These are phyloP conservation scores for Aspergillus piperis DNA, from an alignment of 2,329 filamentous ascomycete genomes.

Conservation along the genomic window DNA sequence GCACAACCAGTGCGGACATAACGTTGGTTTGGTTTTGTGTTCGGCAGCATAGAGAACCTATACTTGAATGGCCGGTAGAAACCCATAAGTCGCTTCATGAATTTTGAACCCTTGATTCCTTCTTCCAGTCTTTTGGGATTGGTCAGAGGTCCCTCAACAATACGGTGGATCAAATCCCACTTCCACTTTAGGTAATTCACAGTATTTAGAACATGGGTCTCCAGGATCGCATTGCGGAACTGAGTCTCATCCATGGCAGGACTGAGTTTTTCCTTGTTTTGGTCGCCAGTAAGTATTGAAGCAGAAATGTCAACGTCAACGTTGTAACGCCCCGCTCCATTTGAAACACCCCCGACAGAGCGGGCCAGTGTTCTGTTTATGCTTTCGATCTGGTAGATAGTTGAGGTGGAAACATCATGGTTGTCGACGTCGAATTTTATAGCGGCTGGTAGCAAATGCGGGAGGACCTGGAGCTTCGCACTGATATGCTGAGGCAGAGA, in stretches of 20 bases:
- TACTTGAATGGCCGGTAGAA: constrained; percentile 98
- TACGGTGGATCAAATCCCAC: constrained; percentile 86
- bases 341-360: constrained; percentile 57
- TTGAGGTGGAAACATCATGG: constrained; percentile 79
- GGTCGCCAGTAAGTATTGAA: constrained; percentile 41
- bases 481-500: constrained; percentile 82
- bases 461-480: constrained; percentile 80
- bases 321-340: constrained; percentile 43
- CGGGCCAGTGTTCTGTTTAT: constrained; percentile 90
- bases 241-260: constrained; percentile 65
- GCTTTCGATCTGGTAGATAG: constrained; percentile 97
- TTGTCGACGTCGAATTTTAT: constrained; percentile 69
- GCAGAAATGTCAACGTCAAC: constrained; percentile 50
- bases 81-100: constrained; percentile 89
- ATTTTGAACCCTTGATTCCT: constrained; percentile 91
- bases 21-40: constrained; percentile 88
- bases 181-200: constrained; percentile 96
- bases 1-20: constrained; percentile 90
- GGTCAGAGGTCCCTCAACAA: constrained; percentile 89
- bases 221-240: constrained; percentile 62
- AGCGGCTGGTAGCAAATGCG: constrained; percentile 77
- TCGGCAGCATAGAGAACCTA: constrained; percentile 85
- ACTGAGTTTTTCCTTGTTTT: constrained; percentile 57
- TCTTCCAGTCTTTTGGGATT: constrained; percentile 92
- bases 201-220: constrained; percentile 83